A percentile compares a stretch with the other conserved stretches of the same genome.
These are phyloP conservation scores for Mortierella sp. DNA, from an alignment of 371 early-diverging fungal species.

Conservation along the genomic window DNA sequence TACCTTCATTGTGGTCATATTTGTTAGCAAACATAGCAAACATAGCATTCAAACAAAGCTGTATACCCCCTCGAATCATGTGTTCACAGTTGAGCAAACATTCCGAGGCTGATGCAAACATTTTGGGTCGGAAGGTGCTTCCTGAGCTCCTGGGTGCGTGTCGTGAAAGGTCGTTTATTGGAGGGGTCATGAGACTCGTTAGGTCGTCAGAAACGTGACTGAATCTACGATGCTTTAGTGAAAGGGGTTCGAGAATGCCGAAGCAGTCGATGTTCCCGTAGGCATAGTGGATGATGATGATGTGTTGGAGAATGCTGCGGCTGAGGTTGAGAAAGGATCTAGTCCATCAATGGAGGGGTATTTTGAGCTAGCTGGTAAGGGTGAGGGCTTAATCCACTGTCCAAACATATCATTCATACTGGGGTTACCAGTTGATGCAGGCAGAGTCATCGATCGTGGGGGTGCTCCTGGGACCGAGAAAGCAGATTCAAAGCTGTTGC, in stretches of 20 bases:
- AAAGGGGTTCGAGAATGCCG: constrained; percentile 38
- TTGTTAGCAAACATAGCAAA: too few species aligned
- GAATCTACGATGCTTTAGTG: constrained; percentile 32
- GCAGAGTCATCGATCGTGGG: constrained; percentile 25
- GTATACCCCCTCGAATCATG: too few species aligned
- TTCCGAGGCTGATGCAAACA: too few species aligned
- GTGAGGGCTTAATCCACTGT: constrained; percentile 33
- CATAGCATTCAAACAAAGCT: too few species aligned
- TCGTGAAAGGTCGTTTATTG: too few species aligned
- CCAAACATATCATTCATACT: constrained; percentile 40
- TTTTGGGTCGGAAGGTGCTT: too few species aligned
- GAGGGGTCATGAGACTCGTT: too few species aligned
- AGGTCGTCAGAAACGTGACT: too few species aligned
- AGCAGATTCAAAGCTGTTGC: constrained; percentile 15
- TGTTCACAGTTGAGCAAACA: too few species aligned
- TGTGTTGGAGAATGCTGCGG: too few species aligned
- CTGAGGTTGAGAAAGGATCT: constrained; percentile 27
- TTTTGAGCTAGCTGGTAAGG: constrained; percentile 25
- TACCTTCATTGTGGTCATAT: too few species aligned
- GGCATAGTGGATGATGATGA: background rate
- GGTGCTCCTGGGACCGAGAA: constrained; percentile 27
- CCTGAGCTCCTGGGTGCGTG: too few species aligned
- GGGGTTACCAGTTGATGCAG: background rate
- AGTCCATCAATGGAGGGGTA: constrained; percentile 46
- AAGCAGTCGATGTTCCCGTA: constrained; percentile 2